These are phyloP conservation scores for Pythium scleroteichum DNA, from an alignment of 352 stramenopile species.

Conservation along the genomic window DNA sequence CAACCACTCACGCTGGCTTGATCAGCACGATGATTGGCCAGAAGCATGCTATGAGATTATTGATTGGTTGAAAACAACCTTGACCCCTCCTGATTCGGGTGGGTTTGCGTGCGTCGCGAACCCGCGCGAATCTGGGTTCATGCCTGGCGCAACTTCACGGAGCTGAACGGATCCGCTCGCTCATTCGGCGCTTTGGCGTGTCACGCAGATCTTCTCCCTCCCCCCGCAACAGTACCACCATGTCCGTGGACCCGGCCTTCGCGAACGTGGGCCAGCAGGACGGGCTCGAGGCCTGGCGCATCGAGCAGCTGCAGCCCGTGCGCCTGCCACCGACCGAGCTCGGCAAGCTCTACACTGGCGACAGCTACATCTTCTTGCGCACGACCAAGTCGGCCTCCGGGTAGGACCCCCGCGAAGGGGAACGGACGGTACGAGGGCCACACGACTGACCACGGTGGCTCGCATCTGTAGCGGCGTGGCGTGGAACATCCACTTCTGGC, in stretches of 20 bases:
- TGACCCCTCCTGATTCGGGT: neutral
- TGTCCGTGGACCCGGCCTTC: conserved; percentile 70
- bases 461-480: conserved; percentile 44
- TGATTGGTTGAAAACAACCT: conserved; percentile 6
- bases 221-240: conserved; percentile 11
- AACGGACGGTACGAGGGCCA: neutral
- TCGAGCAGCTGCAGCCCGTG: conserved; percentile 82
- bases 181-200: conserved; percentile 13
- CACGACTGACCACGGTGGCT: neutral
- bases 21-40: neutral
- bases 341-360: conserved; percentile 93
- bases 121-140: conserved; percentile 5
- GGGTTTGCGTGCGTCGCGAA: neutral
- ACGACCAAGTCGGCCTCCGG: conserved; percentile 55
- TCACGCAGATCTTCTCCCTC: conserved; percentile 1
- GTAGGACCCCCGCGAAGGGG: conserved; percentile 18
- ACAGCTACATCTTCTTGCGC: conserved; percentile 97
- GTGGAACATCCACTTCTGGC: conserved; percentile 97
- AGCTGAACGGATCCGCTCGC: conserved; percentile 14
- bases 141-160: neutral
- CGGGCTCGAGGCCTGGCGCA: conserved; percentile 82
- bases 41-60: neutral
- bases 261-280: conserved; percentile 51
- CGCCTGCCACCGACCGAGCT: conserved; percentile 48
- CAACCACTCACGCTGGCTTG: neutral